phyloP scores from a whole-genome alignment of 768 basidiomycete genomes.

The Tylopilus felleus region DNA sequence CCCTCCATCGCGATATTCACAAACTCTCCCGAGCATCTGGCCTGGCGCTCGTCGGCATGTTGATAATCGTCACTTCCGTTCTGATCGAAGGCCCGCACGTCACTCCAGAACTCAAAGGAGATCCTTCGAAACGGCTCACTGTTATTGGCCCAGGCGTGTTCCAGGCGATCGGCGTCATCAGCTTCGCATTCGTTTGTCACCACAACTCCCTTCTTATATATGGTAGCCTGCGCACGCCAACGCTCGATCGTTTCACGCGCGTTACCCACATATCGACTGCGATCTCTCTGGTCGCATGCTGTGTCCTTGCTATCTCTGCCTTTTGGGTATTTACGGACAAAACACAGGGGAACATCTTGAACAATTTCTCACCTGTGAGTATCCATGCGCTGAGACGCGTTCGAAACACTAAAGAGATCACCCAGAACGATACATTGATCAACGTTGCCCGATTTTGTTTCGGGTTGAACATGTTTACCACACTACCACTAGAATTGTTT shows the following conservation, averaged over 20 bases:
- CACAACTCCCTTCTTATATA: slow-evolving; percentile 98
- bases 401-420: slow-evolving; percentile 3
- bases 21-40: slow-evolving; percentile 92
- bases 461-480: slow-evolving; percentile 97
- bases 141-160: slow-evolving; percentile 79
- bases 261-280: slow-evolving; percentile 92
- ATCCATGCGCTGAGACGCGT: neutral
- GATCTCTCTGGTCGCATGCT: slow-evolving; percentile 81
- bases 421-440: slow-evolving; percentile 78
- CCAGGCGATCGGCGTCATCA: slow-evolving; percentile 96
- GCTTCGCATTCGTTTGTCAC: slow-evolving; percentile 95
- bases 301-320: slow-evolving; percentile 79
- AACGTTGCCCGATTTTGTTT: slow-evolving; percentile 94
- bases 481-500: slow-evolving; percentile 91
- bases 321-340: slow-evolving; percentile 89
- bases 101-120: slow-evolving; percentile 70
- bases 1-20: slow-evolving; percentile 95
- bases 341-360: slow-evolving; percentile 93
- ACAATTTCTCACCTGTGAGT: slow-evolving; percentile 81
- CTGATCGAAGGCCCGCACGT: slow-evolving; percentile 79
- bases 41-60: slow-evolving; percentile 89
- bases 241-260: slow-evolving; percentile 86
- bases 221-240: slow-evolving; percentile 88
- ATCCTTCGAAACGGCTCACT: slow-evolving; percentile 69
- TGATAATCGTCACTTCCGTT: slow-evolving; percentile 86